These are phyloP conservation scores for Hymenoscyphus linearis DNA, from an alignment of 2,329 filamentous ascomycete species.

Conservation along the genomic window DNA sequence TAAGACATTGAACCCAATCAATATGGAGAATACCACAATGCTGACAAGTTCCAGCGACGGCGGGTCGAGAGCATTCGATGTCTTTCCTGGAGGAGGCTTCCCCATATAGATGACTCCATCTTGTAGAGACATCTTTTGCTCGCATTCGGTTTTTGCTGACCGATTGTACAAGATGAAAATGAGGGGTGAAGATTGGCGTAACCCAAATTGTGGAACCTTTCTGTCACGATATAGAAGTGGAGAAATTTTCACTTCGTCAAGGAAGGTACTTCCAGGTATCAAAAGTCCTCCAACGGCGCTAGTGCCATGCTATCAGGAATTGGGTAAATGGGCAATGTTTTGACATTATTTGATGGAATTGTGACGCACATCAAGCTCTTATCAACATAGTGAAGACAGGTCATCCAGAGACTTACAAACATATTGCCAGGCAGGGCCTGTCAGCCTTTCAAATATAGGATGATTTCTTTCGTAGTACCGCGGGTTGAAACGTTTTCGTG, in stretches of 20 bases:
- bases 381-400: background rate
- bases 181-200: background rate
- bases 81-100: constrained; percentile 1
- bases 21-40: constrained; percentile 3
- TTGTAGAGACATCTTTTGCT: background rate
- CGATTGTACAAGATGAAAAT: background rate
- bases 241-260: too few species aligned
- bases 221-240: background rate
- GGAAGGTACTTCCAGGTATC: too few species aligned
- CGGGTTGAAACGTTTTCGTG: background rate
- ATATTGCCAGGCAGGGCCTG: background rate
- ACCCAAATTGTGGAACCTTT: background rate
- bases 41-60: constrained; percentile 5
- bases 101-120: background rate
- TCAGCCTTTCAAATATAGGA: background rate
- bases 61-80: constrained; percentile 1
- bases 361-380: background rate
- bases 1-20: constrained; percentile 1
- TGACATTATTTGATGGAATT: background rate
- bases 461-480: background rate
- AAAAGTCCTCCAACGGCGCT: too few species aligned
- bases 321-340: too few species aligned
- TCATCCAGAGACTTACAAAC: background rate
- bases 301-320: too few species aligned
- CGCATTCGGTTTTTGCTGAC: background rate